These are phyloP conservation scores for Pelargonium cotyledonis DNA, from an alignment of 441 rosid species.

Conservation along the genomic window DNA sequence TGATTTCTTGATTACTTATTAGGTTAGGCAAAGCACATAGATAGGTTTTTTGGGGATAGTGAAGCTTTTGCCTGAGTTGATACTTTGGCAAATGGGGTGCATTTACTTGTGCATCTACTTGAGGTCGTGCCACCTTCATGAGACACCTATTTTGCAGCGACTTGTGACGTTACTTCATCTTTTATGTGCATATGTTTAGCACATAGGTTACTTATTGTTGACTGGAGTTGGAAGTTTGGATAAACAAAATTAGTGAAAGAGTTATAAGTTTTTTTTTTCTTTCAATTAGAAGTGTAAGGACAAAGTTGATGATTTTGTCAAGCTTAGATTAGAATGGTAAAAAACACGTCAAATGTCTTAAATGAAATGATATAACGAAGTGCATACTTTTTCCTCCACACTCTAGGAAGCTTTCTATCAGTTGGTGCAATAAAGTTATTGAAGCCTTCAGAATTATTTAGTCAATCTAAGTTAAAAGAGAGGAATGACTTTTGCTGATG, in stretches of 20 bases:
- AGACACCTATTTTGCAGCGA: no score
- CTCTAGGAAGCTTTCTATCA: background rate
- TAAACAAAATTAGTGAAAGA: background rate
- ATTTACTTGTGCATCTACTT: background rate
- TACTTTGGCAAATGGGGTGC: background rate
- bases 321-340: background rate
- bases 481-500: background rate
- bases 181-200: background rate
- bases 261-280: no score
- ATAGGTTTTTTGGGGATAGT: background rate
- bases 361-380: background rate
- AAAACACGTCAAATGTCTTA: background rate
- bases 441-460: background rate
- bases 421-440: background rate
- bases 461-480: background rate
- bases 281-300: no score
- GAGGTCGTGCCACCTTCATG: no score
- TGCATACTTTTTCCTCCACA: no score
- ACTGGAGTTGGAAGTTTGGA: background rate
- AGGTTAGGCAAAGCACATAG: background rate
- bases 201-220: background rate
- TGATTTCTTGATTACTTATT: background rate
- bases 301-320: no score
- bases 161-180: background rate
- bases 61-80: background rate